These are phyloP conservation scores for Alternaria arbusti DNA, from an alignment of 2,329 filamentous ascomycete species.

Conservation along the genomic window DNA sequence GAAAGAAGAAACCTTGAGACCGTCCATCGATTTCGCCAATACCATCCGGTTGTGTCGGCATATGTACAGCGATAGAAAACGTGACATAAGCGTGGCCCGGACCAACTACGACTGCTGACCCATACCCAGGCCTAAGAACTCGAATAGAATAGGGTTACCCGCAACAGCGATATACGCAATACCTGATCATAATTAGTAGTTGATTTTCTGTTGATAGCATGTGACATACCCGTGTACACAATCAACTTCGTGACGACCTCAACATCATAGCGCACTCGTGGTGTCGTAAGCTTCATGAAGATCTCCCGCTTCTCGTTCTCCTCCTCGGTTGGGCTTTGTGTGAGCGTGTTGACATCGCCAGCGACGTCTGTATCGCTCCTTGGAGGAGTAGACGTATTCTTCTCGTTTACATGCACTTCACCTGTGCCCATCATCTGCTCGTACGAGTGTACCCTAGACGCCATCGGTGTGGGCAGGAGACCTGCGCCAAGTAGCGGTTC, in stretches of 20 bases:
- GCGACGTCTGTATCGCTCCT: conserved; percentile 42
- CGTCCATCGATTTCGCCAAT: not conserved
- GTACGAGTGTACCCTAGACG: conserved; percentile 64
- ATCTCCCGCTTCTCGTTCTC: conserved; percentile 65
- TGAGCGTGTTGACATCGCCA: conserved; percentile 27
- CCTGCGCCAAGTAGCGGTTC: conserved; percentile 50
- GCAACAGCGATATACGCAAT: conserved; percentile 84
- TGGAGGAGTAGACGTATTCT: conserved; percentile 27
- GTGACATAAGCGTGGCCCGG: not conserved
- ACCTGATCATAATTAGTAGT: conserved; percentile 57
- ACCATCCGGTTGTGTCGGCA: not conserved
- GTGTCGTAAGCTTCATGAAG: conserved; percentile 82
- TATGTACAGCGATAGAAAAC: not conserved
- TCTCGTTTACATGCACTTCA: conserved; percentile 40
- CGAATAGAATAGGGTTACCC: conserved; percentile 74
- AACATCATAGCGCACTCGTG: conserved; percentile 94
- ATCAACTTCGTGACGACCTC: conserved; percentile 97
- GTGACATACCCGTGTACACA: conserved; percentile 82
- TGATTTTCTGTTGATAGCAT: not conserved
- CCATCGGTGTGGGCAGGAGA: conserved; percentile 56
- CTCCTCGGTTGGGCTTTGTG: conserved; percentile 35
- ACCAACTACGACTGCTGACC: conserved; percentile 14
- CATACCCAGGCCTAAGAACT: conserved; percentile 61
- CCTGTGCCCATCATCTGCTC: conserved; percentile 78
- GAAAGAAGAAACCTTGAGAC: not conserved